Conservation (phyloP, 495 filamentous ascomycete genomes). For the Opeltia flavorubescens region DNA sequence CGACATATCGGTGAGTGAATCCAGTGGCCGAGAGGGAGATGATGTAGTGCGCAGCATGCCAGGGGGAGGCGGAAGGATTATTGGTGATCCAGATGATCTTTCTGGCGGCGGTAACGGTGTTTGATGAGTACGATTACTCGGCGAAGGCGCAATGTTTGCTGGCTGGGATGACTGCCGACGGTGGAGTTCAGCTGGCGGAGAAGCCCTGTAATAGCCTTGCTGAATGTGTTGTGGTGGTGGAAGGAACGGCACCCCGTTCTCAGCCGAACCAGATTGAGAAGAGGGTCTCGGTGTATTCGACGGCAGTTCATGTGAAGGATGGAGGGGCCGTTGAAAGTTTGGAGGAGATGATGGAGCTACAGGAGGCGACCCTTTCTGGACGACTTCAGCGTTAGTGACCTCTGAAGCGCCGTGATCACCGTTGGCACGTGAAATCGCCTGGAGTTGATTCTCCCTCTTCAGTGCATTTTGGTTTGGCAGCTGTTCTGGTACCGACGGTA, state of each 20-base stretch:
- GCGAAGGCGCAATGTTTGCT: constrained; percentile 8
- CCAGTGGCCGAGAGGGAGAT: constrained; percentile 13
- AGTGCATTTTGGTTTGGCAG: background rate
- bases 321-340: background rate
- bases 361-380: background rate
- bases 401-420: background rate
- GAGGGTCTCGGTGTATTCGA: constrained; percentile 2
- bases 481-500: background rate
- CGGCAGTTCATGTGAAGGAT: background rate
- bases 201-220: constrained; percentile 7
- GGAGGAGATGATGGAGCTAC: background rate
- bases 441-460: constrained; percentile 1
- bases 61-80: constrained; percentile 14
- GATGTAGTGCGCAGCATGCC: constrained; percentile 14
- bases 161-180: constrained; percentile 11
- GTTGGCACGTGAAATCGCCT: background rate
- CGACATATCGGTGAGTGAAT: constrained; percentile 11
- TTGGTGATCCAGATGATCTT: constrained; percentile 14
- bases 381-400: background rate
- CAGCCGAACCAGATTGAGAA: constrained; percentile 4
- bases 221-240: constrained; percentile 10
- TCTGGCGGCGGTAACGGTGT: constrained; percentile 8
- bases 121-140: constrained; percentile 10
- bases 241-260: constrained; percentile 10
- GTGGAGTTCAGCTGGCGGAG: constrained; percentile 7